These are phyloP conservation scores for Mycena maculata DNA, from an alignment of 768 basidiomycete genomes.

Conservation along the genomic window DNA sequence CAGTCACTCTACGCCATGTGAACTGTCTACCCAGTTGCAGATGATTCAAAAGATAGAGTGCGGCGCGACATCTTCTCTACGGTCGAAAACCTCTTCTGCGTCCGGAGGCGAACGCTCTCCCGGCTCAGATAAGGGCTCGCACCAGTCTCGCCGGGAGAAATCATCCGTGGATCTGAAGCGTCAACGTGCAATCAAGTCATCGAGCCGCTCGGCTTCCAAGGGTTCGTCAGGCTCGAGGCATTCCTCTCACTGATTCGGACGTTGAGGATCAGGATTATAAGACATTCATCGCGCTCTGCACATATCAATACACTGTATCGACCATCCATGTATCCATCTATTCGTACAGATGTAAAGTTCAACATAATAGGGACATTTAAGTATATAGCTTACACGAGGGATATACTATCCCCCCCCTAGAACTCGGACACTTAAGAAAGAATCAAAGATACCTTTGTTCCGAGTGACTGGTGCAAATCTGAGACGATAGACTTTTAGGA, in stretches of 20 bases:
- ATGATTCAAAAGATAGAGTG: conserved; percentile 3
- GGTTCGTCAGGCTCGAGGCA: conserved; percentile 1
- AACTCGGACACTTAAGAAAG: too few species aligned
- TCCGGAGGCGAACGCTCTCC: conserved; percentile 1
- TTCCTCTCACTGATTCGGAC: background rate
- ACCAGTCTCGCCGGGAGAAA: background rate
- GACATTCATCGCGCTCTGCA: too few species aligned
- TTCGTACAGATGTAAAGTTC: background rate
- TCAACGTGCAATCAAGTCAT: conserved; percentile 14
- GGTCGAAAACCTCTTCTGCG: background rate
- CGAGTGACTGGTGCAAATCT: too few species aligned
- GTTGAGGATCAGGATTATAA: too few species aligned
- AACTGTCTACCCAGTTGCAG: conserved; percentile 12
- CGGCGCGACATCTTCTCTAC: conserved; percentile 16
- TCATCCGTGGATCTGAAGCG: background rate
- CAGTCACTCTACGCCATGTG: background rate
- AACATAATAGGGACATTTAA: background rate
- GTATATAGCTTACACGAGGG: too few species aligned
- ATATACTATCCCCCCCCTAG: too few species aligned
- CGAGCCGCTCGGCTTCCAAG: conserved; percentile 4
- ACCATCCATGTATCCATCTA: background rate
- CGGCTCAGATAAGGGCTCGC: background rate
- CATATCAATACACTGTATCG: background rate
- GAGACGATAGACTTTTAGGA: too few species aligned
- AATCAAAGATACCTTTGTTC: too few species aligned